Evolutionary conservation across 2,329 filamentous ascomycete genomes (phyloP).

Genomic region (Graphilbum fragrans): DNA sequence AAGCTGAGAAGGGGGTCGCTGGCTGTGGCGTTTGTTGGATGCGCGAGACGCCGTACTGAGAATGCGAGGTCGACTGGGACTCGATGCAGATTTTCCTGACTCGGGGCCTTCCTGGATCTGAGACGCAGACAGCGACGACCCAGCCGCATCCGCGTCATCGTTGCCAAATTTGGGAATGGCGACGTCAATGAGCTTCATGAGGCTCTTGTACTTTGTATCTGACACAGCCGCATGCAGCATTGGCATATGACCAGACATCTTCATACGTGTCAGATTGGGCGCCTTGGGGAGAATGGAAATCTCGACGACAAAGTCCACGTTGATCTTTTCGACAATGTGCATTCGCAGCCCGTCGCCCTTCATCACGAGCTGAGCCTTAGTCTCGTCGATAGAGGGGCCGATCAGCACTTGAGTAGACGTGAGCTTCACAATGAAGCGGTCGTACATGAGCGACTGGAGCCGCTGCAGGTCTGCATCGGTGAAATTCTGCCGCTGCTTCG

Average conservation of each 20-base stretch:
- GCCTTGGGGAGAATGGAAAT: slow-evolving; percentile 94
- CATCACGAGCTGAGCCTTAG: slow-evolving; percentile 66
- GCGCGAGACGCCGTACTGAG: slow-evolving; percentile 32
- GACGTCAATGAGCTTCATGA: slow-evolving; percentile 94
- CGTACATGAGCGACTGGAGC: slow-evolving; percentile 91
- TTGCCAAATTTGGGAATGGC: slow-evolving; percentile 75
- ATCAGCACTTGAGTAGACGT: slow-evolving; percentile 93
- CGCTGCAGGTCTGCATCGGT: slow-evolving; percentile 80
- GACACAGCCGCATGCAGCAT: slow-evolving; percentile 86
- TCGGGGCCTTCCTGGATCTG: background rate
- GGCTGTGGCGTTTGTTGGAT: slow-evolving; percentile 32
- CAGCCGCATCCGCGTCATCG: slow-evolving; percentile 20
- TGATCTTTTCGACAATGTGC: slow-evolving; percentile 93
- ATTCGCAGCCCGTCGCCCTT: slow-evolving; percentile 58
- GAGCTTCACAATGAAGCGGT: slow-evolving; percentile 87
- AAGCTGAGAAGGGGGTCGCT: slow-evolving; percentile 58
- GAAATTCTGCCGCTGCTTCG: slow-evolving; percentile 78
- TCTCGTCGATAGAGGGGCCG: slow-evolving; percentile 82
- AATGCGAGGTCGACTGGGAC: slow-evolving; percentile 26
- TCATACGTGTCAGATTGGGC: slow-evolving; percentile 81
- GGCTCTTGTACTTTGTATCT: slow-evolving; percentile 88
- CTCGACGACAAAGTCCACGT: slow-evolving; percentile 93
- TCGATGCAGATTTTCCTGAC: background rate
- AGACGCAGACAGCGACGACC: background rate
- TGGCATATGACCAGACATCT: slow-evolving; percentile 82